Evolutionary conservation across 495 filamentous ascomycete species (phyloP).

Genomic region (Aspergillus cavernicola): DNA sequence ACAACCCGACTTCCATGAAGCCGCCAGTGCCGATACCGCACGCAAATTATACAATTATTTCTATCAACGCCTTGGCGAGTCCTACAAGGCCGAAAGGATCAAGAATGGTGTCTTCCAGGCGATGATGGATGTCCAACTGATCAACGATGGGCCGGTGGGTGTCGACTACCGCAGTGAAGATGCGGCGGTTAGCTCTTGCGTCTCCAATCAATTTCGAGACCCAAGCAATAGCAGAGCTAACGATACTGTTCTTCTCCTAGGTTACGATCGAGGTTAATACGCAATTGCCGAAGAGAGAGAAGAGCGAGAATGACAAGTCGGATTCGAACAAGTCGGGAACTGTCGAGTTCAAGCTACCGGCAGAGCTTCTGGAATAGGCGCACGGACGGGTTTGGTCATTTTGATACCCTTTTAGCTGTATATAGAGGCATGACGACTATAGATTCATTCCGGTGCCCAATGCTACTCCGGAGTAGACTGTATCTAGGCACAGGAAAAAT

Average conservation of each 20-base stretch:
- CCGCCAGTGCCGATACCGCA: slow-evolving; percentile 71
- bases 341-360: slow-evolving; percentile 37
- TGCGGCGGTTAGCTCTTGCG: slow-evolving; percentile 54
- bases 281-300: slow-evolving; percentile 53
- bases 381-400: not conserved
- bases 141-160: slow-evolving; percentile 94
- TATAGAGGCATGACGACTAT: slow-evolving; percentile 10
- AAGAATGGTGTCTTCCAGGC: slow-evolving; percentile 96
- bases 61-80: slow-evolving; percentile 66
- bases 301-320: slow-evolving; percentile 13
- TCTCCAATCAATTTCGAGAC: slow-evolving; percentile 26
- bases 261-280: slow-evolving; percentile 66
- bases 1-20: slow-evolving; percentile 93
- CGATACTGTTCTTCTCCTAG: slow-evolving; percentile 30
- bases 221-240: slow-evolving; percentile 14
- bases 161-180: slow-evolving; percentile 61
- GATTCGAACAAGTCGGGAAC: slow-evolving; percentile 11
- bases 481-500: not conserved
- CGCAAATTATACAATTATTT: slow-evolving; percentile 80
- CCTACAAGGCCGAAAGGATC: slow-evolving; percentile 72
- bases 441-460: not conserved
- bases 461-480: not conserved
- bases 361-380: slow-evolving; percentile 37
- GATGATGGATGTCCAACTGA: slow-evolving; percentile 95
- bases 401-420: slow-evolving; percentile 11